Evolutionary conservation across 2,329 filamentous ascomycete genomes (phyloP).

Genomic region (Lachnellula willkommii): DNA sequence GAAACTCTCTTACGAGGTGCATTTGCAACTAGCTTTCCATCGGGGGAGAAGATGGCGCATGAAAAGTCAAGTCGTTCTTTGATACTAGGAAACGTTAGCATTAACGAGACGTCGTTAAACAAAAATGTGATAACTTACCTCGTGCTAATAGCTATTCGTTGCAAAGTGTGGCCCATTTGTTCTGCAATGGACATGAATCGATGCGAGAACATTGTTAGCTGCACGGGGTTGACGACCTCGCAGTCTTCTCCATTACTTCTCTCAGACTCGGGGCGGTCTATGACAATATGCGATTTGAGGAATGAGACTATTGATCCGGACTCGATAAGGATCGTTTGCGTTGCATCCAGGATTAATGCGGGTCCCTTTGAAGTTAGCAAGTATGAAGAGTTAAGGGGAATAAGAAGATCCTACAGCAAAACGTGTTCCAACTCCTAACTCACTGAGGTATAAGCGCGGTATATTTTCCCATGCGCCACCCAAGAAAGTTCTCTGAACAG

Average conservation of each 20-base stretch:
- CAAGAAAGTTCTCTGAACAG: too few relatives aligned
- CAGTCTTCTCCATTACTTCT: constrained; percentile 49
- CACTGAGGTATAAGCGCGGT: too few relatives aligned
- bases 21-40: constrained; percentile 73
- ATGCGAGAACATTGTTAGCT: constrained; percentile 71
- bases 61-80: constrained; percentile 78
- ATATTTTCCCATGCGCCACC: too few relatives aligned
- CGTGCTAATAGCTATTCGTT: constrained; percentile 30
- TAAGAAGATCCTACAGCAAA: too few relatives aligned
- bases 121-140: too few relatives aligned
- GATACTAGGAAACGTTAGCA: constrained; percentile 71
- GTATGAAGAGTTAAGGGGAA: too few relatives aligned
- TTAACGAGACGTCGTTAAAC: constrained; percentile 36
- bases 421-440: too few relatives aligned
- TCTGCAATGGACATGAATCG: constrained; percentile 81
- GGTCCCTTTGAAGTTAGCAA: constrained; percentile 61
- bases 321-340: constrained; percentile 84
- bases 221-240: constrained; percentile 45
- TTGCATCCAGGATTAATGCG: constrained; percentile 78
- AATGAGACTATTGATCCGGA: constrained; percentile 70
- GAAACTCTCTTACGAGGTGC: constrained; percentile 43
- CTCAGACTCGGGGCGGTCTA: constrained; percentile 45
- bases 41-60: constrained; percentile 70
- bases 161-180: constrained; percentile 71
- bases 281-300: constrained; percentile 66